Percentiles rank a stretch among this genome's conserved stretches.
Evolutionary conservation across 2,329 filamentous ascomycete species (phyloP).

Genomic region (Moelleriella libera): DNA sequence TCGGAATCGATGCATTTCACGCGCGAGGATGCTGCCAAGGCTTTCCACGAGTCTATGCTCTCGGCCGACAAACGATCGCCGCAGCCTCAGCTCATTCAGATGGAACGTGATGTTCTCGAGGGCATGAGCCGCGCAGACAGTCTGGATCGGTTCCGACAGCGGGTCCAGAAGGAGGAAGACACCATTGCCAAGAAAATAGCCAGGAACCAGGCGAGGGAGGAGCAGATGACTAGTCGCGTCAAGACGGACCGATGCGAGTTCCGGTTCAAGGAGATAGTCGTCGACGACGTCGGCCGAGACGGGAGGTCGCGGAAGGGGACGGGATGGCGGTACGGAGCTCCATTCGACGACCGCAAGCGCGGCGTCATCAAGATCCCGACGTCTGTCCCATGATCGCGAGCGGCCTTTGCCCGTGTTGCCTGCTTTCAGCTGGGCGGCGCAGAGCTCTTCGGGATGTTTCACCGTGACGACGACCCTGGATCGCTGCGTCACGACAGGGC

Average conservation of each 20-base stretch:
- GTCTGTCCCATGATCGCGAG: conserved; percentile 32
- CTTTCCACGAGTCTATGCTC: conserved; percentile 45
- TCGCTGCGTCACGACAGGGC: too few species aligned
- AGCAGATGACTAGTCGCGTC: conserved; percentile 27
- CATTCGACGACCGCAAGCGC: conserved; percentile 46
- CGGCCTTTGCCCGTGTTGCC: neutral
- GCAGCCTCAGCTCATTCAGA: conserved; percentile 44
- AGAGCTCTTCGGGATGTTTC: too few species aligned
- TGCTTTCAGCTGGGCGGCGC: neutral
- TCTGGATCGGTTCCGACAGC: conserved; percentile 23
- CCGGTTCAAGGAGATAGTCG: conserved; percentile 44
- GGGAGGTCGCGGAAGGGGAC: conserved; percentile 37
- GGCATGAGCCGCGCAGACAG: conserved; percentile 23
- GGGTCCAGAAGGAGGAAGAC: conserved; percentile 28
- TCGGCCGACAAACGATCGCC: conserved; percentile 47
- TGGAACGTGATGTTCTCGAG: conserved; percentile 32
- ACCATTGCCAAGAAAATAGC: conserved; percentile 19
- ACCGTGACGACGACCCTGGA: neutral
- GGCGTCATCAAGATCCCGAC: conserved; percentile 56
- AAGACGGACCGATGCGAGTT: conserved; percentile 44
- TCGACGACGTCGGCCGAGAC: conserved; percentile 38
- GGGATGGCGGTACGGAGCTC: conserved; percentile 51
- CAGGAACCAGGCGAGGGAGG: conserved; percentile 18
- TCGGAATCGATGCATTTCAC: conserved; percentile 50
- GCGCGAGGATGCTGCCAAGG: conserved; percentile 49